These are phyloP conservation scores for Coniella vitis DNA, from an alignment of 2,329 filamentous ascomycete genomes.

Conservation along the genomic window DNA sequence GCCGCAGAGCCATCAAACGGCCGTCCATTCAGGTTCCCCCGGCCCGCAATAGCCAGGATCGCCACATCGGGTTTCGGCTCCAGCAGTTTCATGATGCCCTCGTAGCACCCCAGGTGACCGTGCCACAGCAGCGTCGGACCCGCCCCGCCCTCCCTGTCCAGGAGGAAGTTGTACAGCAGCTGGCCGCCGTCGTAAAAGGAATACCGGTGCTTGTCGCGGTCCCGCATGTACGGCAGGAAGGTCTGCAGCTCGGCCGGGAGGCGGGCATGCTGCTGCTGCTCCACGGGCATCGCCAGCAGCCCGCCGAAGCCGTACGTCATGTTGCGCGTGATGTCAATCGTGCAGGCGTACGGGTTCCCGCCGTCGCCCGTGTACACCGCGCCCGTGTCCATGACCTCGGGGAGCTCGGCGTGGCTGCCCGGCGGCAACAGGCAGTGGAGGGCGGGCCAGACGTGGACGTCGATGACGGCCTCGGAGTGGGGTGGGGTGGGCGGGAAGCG, in stretches of 20 bases:
- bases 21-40: conserved; percentile 17
- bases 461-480: conserved; percentile 7
- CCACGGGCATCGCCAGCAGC: conserved; percentile 9
- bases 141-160: conserved; percentile 13
- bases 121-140: conserved; percentile 17
- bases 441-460: conserved; percentile 21
- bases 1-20: conserved; percentile 7
- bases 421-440: conserved; percentile 21
- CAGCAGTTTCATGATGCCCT: conserved; percentile 17
- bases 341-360: conserved; percentile 16
- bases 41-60: conserved; percentile 20
- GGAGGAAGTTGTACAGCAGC: conserved; percentile 21
- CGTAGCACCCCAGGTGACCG: conserved; percentile 20
- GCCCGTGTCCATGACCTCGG: conserved; percentile 16
- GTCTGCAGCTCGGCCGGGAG: conserved; percentile 8
- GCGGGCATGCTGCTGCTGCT: conserved; percentile 6
- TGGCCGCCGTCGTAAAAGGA: conserved; percentile 22
- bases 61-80: conserved; percentile 21
- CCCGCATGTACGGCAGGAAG: conserved; percentile 14
- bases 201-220: conserved; percentile 9
- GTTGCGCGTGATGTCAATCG: conserved; percentile 18
- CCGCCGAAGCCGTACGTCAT: conserved; percentile 18
- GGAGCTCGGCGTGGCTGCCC: conserved; percentile 9
- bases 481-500: background rate
- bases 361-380: conserved; percentile 12